Base-by-base conservation (phyloP, 2,329 filamentous ascomycete species). In the Zasmidium angulare region DNA sequence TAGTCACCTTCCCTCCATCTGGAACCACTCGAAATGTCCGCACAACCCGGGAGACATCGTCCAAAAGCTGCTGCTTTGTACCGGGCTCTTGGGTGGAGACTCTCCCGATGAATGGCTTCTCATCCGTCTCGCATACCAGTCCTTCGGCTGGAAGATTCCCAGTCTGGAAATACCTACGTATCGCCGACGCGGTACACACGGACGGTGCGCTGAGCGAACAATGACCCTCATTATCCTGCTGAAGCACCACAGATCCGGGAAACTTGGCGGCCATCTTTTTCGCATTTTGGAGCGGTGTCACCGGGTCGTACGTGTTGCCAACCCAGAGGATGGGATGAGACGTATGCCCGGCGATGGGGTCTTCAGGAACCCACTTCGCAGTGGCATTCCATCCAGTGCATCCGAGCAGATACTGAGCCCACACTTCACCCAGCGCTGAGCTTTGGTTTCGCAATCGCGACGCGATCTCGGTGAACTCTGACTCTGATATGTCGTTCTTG, bases 331-430 rank as follows among this genome's bases (percentile, higher is more conserved):
- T 58, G 1, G 71, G 71, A 48, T 69, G 66, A 12, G 63, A 61
- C 2, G 70, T 71, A 1, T 71, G 67, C 12, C 58, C 70, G 14
- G 50, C 2, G 20, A 58, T 54, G 4, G 68, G 66, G 2, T 65
- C 64, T 19, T 60, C 62, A 58, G 75, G 78, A 43, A 67, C 69
- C 60, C 74, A 68, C 9, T 62, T 60, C 1, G 78, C 69, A 1
- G 70, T 67, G 49, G 77, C 69, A 12, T 63, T 63, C 73, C 76
- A 79, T 17, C 68, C 67, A 2, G 73, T 66, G 56, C 78, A 80
- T 46, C 69, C 69, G 67, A 78, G 66, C 6, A 62, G 66, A 2
- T 77, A 62, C 43, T 66, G 68, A 0, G 75, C 62, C 77, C 77
- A 79, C 40, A 75, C 69, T 2, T 72, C 71, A 10, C 75, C 77